A percentile compares a stretch with the other conserved stretches of the same genome.
Evolutionary conservation across 208 protist genomes (phyloP).

Genomic region (Wallacemonas collosoma): DNA sequence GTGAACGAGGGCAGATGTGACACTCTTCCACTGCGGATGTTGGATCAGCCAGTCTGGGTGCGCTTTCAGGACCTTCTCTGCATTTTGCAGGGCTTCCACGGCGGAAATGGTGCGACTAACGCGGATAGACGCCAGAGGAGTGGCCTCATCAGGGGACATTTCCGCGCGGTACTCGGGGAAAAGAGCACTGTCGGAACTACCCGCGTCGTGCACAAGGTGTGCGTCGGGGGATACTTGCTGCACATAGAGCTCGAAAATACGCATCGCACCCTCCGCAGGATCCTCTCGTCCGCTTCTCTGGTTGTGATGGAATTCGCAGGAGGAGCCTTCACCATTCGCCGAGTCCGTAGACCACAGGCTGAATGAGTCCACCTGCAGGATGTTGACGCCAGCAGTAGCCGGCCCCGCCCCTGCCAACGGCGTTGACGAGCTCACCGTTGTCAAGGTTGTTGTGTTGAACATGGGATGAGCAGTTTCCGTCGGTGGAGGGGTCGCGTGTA

Average conservation of each 20-base stretch:
- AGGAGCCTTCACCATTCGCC: neutral
- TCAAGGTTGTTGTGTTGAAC: no score
- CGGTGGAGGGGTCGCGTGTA: neutral
- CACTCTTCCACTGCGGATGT: conserved; percentile 5
- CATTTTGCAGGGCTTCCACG: neutral
- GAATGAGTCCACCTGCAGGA: conserved; percentile 15
- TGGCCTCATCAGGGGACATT: neutral
- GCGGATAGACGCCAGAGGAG: neutral
- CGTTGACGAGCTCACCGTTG: no score
- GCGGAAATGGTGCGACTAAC: neutral
- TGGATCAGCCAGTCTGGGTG: conserved; percentile 9
- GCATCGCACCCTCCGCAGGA: neutral
- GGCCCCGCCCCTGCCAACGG: no score
- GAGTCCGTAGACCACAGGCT: conserved; percentile 9
- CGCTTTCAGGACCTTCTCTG: neutral
- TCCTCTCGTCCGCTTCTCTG: neutral
- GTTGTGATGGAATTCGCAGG: conserved; percentile 3
- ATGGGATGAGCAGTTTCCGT: neutral
- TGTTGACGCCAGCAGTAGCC: neutral
- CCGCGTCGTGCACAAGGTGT: neutral
- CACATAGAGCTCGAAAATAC: neutral
- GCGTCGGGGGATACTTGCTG: neutral
- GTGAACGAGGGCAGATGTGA: conserved; percentile 2
- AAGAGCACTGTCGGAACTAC: conserved; percentile 13
- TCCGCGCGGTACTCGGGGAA: conserved; percentile 11